phyloP scores from a whole-genome alignment of 768 basidiomycete species.

The Mycena maculata region DNA sequence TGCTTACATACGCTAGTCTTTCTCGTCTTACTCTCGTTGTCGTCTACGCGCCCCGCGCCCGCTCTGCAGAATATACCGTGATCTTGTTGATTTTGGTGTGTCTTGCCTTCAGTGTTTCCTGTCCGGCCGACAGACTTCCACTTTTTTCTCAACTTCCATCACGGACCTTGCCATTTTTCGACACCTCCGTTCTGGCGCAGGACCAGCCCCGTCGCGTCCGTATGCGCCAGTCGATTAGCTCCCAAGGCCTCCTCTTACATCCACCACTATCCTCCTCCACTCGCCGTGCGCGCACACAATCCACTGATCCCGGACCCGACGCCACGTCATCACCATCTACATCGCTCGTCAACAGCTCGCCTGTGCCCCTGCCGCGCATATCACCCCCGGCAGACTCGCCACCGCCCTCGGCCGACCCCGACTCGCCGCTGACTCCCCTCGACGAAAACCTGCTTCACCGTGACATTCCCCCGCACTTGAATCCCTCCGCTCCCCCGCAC shows the following conservation, averaged over 20 bases:
- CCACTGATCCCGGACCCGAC: neutral
- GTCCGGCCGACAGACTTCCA: slow-evolving; percentile 5
- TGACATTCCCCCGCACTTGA: neutral
- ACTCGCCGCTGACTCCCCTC: neutral
- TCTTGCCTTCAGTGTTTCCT: no score
- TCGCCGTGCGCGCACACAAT: slow-evolving; percentile 2
- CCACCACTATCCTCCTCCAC: neutral
- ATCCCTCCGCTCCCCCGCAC: neutral
- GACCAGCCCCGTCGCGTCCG: neutral
- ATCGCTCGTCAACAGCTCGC: no score
- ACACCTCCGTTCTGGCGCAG: neutral
- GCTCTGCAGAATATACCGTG: no score
- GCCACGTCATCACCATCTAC: slow-evolving; percentile 2
- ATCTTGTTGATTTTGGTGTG: no score
- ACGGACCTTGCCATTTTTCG: neutral
- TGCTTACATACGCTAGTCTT: no score
- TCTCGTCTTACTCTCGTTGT: no score
- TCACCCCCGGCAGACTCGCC: no score
- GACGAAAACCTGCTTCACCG: neutral
- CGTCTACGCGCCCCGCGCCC: no score
- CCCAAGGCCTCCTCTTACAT: neutral
- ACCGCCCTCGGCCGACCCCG: no score
- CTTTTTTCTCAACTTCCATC: slow-evolving; percentile 1
- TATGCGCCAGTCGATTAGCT: neutral
- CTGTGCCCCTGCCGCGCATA: no score